phyloP scores from a whole-genome alignment of 208 protist species.

The Wallacemonas rigidus region DNA sequence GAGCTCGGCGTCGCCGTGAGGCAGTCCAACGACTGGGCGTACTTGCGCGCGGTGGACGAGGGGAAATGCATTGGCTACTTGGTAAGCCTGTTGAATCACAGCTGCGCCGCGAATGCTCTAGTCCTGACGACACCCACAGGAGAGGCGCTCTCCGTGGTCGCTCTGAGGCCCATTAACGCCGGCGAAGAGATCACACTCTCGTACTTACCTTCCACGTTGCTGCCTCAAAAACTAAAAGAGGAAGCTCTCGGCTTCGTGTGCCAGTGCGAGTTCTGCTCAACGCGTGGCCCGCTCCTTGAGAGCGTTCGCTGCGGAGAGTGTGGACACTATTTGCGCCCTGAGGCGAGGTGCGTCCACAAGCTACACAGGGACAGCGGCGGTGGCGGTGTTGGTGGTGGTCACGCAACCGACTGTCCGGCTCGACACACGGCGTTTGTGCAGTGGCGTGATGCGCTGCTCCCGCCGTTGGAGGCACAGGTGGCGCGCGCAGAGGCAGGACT shows the following conservation, averaged over 20 bases:
- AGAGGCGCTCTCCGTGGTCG: conserved; percentile 28
- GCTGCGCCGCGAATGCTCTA: conserved; percentile 63
- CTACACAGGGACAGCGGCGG: too few species aligned
- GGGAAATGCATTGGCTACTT: conserved; percentile 34
- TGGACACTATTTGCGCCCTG: conserved; percentile 38
- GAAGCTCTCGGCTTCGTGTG: conserved; percentile 45
- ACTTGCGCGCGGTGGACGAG: not conserved
- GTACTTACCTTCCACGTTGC: conserved; percentile 51
- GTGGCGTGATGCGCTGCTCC: conserved; percentile 4
- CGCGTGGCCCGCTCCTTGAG: conserved; percentile 40
- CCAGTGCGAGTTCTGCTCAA: conserved; percentile 45
- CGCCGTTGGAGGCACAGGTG: conserved; percentile 16
- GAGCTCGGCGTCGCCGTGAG: conserved; percentile 12
- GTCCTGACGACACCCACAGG: conserved; percentile 16
- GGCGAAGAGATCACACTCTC: conserved; percentile 77
- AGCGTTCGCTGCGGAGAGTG: conserved; percentile 59
- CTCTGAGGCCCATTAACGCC: conserved; percentile 48
- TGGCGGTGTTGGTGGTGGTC: not conserved
- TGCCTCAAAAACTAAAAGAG: conserved; percentile 28
- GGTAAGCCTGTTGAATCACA: conserved; percentile 58
- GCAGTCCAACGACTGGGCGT: conserved; percentile 26
- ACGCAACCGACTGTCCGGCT: conserved; percentile 5
- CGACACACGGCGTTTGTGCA: not conserved
- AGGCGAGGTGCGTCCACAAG: too few species aligned
- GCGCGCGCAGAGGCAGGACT: conserved; percentile 4